Percentiles rank a stretch among this genome's conserved stretches.
Evolutionary conservation across 768 basidiomycete species (phyloP).

Genomic region (Boletus speciosus): DNA sequence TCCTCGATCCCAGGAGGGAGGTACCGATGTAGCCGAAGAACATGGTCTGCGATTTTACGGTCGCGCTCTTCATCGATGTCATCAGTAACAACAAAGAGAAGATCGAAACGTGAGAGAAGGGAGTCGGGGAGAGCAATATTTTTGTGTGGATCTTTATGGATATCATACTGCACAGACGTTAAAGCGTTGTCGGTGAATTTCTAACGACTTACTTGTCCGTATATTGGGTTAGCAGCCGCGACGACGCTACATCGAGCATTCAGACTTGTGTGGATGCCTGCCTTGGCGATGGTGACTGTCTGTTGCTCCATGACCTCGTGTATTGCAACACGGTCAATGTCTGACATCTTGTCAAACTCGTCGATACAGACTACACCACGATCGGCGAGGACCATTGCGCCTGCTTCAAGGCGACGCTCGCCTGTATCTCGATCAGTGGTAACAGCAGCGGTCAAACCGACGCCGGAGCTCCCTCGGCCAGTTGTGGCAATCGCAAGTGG

Average conservation of each 20-base stretch:
- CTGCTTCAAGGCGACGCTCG: conserved; percentile 93
- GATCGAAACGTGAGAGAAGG: conserved; percentile 95
- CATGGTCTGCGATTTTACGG: conserved; percentile 94
- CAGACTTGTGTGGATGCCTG: conserved; percentile 96
- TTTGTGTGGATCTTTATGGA: conserved; percentile 98
- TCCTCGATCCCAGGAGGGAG: conserved; percentile 95
- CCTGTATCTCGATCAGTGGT: conserved; percentile 98
- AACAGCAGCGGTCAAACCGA: conserved; percentile 97
- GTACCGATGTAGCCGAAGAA: conserved; percentile 95
- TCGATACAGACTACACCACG: conserved; percentile 99
- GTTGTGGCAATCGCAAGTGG: conserved; percentile 98
- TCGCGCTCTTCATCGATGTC: conserved; percentile 95
- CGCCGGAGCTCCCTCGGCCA: conserved; percentile 96
- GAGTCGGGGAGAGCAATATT: conserved; percentile 99
- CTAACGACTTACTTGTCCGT: conserved; percentile 71
- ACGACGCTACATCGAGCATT: conserved; percentile 98
- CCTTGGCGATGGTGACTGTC: conserved; percentile 98
- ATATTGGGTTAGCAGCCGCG: conserved; percentile 98
- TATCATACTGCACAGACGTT: conserved; percentile 74
- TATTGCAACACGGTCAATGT: conserved; percentile 96
- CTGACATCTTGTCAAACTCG: conserved; percentile 99
- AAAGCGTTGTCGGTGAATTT: neutral
- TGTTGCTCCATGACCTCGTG: conserved; percentile 99
- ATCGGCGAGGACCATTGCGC: conserved; percentile 99
- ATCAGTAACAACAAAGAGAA: conserved; percentile 97